phyloP scores from a whole-genome alignment of 495 filamentous ascomycete species.

The Neurospora terricola region DNA sequence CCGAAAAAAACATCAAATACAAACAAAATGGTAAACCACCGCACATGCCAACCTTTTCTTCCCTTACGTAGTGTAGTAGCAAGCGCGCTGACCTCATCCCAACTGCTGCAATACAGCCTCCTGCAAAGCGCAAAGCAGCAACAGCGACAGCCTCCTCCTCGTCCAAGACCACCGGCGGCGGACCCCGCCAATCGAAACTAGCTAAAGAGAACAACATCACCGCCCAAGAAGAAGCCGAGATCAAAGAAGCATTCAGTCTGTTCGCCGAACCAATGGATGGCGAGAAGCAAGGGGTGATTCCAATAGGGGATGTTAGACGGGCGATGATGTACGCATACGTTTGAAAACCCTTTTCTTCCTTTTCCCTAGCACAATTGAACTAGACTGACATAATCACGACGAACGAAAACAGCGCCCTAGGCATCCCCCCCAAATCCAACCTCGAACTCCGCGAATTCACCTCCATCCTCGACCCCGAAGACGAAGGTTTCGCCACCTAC shows the following conservation, averaged over 20 bases:
- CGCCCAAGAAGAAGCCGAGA: slow-evolving; percentile 74
- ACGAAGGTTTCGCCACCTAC: slow-evolving; percentile 65
- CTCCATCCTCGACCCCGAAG: slow-evolving; percentile 70
- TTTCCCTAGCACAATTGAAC: not conserved
- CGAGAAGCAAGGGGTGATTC: slow-evolving; percentile 64
- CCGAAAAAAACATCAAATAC: not conserved
- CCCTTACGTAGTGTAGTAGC: not conserved
- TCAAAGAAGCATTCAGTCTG: slow-evolving; percentile 77
- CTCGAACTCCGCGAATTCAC: slow-evolving; percentile 64
- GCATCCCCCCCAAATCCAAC: slow-evolving; percentile 51
- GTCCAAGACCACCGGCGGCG: slow-evolving; percentile 12
- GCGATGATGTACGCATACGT: slow-evolving; percentile 46
- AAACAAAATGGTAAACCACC: not conserved
- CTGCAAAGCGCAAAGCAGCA: slow-evolving; percentile 28
- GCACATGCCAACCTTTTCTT: not conserved
- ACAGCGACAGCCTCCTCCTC: slow-evolving; percentile 11
- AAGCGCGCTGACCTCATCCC: not conserved
- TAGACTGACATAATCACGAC: no score
- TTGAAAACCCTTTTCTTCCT: not conserved
- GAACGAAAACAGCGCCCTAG: slow-evolving; percentile 51
- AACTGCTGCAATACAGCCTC: slow-evolving; percentile 19
- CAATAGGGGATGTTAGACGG: slow-evolving; percentile 66
- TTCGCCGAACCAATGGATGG: slow-evolving; percentile 62
- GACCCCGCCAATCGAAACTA: slow-evolving; percentile 58
- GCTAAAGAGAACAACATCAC: slow-evolving; percentile 81